phyloP scores from a whole-genome alignment of 192 early-diverging fungal species.

The Bifiguratus adelaidae region DNA sequence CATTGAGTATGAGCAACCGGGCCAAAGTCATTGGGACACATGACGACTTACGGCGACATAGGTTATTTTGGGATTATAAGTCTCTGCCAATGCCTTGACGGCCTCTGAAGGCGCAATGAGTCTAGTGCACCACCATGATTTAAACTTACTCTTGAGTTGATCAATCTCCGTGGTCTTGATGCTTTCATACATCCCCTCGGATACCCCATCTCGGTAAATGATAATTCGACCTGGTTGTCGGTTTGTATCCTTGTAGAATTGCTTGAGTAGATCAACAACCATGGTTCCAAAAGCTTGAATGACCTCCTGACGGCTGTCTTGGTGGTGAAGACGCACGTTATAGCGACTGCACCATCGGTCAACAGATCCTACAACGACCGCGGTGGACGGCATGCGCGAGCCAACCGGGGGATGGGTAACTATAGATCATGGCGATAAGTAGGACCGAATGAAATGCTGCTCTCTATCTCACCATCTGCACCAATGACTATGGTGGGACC shows the following conservation, averaged over 20 bases:
- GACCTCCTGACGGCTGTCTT: slow-evolving; percentile 40
- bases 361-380: slow-evolving; percentile 7
- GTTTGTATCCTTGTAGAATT: slow-evolving; percentile 20
- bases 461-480: slow-evolving; percentile 44
- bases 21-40: neutral
- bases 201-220: slow-evolving; percentile 77
- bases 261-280: slow-evolving; percentile 35
- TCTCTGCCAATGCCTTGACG: neutral
- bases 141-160: slow-evolving; percentile 39
- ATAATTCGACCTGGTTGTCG: slow-evolving; percentile 46
- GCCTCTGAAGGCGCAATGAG: neutral
- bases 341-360: slow-evolving; percentile 19
- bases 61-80: neutral
- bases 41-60: neutral
- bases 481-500: slow-evolving; percentile 73
- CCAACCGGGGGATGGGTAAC: neutral
- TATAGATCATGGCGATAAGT: neutral
- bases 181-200: slow-evolving; percentile 64
- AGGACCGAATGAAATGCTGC: neutral
- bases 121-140: neutral
- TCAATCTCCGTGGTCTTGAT: slow-evolving; percentile 56
- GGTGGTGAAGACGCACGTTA: slow-evolving; percentile 28
- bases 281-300: slow-evolving; percentile 34
- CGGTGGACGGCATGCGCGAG: slow-evolving; percentile 3
- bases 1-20: slow-evolving; percentile 49